These are phyloP conservation scores for Cystofilobasidium bisporidii DNA, from an alignment of 768 basidiomycete genomes.

Conservation along the genomic window DNA sequence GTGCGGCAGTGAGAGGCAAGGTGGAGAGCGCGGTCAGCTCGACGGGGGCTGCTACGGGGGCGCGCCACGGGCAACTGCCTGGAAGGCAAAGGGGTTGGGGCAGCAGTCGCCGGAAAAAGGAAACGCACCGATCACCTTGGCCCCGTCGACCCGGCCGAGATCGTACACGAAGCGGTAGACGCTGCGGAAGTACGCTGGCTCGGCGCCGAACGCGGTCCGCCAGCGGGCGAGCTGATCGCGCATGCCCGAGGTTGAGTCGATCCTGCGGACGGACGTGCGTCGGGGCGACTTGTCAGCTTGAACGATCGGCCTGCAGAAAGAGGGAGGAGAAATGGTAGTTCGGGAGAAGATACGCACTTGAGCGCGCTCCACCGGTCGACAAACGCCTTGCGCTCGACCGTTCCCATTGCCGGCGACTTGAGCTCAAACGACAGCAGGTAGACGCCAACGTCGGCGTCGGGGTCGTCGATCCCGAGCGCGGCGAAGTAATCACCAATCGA, in stretches of 20 bases:
- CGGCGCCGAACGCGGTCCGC: conserved; percentile 34
- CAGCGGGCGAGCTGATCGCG: conserved; percentile 34
- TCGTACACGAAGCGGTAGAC: conserved; percentile 40
- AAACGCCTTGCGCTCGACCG: conserved; percentile 37
- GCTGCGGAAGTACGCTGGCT: conserved; percentile 40
- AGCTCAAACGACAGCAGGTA: conserved; percentile 40
- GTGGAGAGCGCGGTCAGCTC: conserved; percentile 2
- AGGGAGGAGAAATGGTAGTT: neutral
- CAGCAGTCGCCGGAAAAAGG: neutral
- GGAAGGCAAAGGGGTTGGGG: neutral
- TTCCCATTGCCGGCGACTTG: conserved; percentile 38
- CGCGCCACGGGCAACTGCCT: neutral
- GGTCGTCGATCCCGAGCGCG: conserved; percentile 35
- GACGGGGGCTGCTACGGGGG: too few species aligned
- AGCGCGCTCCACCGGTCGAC: conserved; percentile 35
- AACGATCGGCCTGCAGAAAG: neutral
- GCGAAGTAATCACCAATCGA: conserved; percentile 38
- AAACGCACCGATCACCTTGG: conserved; percentile 30
- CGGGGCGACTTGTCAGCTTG: too few species aligned
- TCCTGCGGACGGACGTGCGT: conserved; percentile 28
- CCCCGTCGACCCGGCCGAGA: conserved; percentile 36
- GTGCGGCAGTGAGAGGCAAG: too few species aligned
- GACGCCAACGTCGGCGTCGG: conserved; percentile 37
- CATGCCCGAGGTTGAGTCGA: conserved; percentile 39
- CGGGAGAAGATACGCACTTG: conserved; percentile 30